These are phyloP conservation scores for Paraphaeosphaeria minitans DNA, from an alignment of 2,329 filamentous ascomycete species.

Conservation along the genomic window DNA sequence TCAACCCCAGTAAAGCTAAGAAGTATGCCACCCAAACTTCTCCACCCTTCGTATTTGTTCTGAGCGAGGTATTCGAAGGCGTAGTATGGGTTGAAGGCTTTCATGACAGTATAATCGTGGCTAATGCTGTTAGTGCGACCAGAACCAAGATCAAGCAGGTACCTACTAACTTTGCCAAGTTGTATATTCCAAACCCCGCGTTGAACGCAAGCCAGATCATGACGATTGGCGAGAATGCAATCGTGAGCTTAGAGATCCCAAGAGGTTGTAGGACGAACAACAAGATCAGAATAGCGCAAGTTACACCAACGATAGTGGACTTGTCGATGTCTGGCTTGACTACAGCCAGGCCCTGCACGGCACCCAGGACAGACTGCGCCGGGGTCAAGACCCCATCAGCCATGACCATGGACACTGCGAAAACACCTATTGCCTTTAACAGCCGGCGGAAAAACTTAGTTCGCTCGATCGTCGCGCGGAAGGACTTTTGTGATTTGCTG, in stretches of 20 bases:
- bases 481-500: conserved; percentile 54
- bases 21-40: conserved; percentile 70
- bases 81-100: conserved; percentile 61
- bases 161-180: conserved; percentile 24
- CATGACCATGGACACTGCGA: conserved; percentile 72
- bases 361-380: conserved; percentile 71
- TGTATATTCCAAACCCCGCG: conserved; percentile 65
- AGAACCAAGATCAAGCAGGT: not conserved
- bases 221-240: conserved; percentile 68
- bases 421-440: conserved; percentile 66
- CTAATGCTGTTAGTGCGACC: conserved; percentile 24
- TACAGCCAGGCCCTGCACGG: conserved; percentile 66
- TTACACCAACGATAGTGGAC: conserved; percentile 65
- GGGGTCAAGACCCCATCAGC: conserved; percentile 70
- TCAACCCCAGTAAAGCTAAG: conserved; percentile 79
- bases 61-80: conserved; percentile 65
- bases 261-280: conserved; percentile 70
- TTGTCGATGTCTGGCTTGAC: conserved; percentile 62
- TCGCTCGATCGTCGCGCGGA: conserved; percentile 64
- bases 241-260: conserved; percentile 65
- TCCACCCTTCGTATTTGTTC: conserved; percentile 66
- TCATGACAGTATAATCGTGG: conserved; percentile 56
- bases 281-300: conserved; percentile 67
- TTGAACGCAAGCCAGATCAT: conserved; percentile 71
- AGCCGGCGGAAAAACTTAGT: conserved; percentile 58